Percentiles rank a stretch among this genome's conserved stretches.
phyloP scores from a whole-genome alignment of 1,284 basidiomycete genomes.

The Neolentinus lepideus region DNA sequence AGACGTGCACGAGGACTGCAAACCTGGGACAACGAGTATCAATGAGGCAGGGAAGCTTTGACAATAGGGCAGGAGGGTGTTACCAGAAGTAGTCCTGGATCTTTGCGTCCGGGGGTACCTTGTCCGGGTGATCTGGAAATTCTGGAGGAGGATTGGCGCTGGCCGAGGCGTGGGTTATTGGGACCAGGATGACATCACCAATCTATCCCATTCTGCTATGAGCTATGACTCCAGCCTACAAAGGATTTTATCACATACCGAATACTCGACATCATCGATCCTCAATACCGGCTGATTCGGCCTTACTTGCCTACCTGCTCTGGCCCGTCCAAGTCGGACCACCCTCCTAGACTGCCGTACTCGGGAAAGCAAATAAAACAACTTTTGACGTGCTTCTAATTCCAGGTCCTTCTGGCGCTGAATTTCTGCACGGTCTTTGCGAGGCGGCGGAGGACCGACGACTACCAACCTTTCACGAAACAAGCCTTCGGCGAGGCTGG shows the following conservation, averaged over 20 bases:
- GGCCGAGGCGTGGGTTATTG: not conserved
- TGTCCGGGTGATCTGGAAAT: slow-evolving; percentile 19
- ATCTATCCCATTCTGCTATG: slow-evolving; percentile 32
- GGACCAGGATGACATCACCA: not conserved
- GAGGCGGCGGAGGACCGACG: slow-evolving; percentile 34
- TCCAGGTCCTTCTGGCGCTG: slow-evolving; percentile 5
- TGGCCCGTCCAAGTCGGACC: not conserved
- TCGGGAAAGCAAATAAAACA: not conserved
- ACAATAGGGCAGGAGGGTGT: too few relatives aligned
- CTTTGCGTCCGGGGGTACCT: slow-evolving; percentile 28
- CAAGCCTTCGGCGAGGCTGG: slow-evolving; percentile 35
- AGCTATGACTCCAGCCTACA: slow-evolving; percentile 48
- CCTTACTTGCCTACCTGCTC: not conserved
- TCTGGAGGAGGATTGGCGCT: slow-evolving; percentile 11
- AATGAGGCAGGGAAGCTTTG: not conserved
- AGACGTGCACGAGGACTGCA: slow-evolving; percentile 48
- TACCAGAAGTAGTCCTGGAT: slow-evolving; percentile 60
- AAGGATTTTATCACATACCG: slow-evolving; percentile 2
- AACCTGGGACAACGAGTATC: slow-evolving; percentile 39
- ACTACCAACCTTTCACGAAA: slow-evolving; percentile 47
- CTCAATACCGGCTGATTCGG: slow-evolving; percentile 14
- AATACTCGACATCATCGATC: slow-evolving; percentile 29
- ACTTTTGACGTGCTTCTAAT: slow-evolving; percentile 4
- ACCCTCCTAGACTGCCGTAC: not conserved
- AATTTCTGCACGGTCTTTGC: slow-evolving; percentile 6